phyloP scores from a whole-genome alignment of 345 rosid species.

The Garcia nutans region DNA sequence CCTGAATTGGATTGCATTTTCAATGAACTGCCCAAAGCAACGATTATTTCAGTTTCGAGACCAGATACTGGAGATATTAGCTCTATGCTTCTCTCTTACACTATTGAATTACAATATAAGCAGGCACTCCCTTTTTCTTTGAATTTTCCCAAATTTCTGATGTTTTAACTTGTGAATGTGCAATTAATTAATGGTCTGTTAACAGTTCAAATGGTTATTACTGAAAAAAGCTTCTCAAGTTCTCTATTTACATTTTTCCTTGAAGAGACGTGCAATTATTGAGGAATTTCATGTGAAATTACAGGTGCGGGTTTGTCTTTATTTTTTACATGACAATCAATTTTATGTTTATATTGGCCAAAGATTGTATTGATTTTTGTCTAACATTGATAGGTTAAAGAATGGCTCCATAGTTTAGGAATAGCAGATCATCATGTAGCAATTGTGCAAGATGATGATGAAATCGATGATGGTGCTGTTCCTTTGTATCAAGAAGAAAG shows the following conservation, averaged over 20 bases:
- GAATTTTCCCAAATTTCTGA: too few relatives aligned
- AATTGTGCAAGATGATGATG: conserved; percentile 80
- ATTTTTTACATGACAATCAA: not conserved
- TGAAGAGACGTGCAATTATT: conserved; percentile 72
- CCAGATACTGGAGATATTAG: conserved; percentile 82
- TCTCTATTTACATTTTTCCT: conserved; percentile 71
- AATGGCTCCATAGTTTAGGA: conserved; percentile 89
- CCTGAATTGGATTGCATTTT: conserved; percentile 44
- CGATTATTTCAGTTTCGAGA: conserved; percentile 63
- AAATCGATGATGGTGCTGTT: conserved; percentile 86
- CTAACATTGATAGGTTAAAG: conserved; percentile 56
- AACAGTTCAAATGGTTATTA: conserved; percentile 82
- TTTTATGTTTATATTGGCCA: not conserved
- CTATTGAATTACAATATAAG: conserved; percentile 72
- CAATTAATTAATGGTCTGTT: conserved; percentile 1
- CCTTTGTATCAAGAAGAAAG: conserved; percentile 64
- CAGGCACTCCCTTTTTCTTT: conserved; percentile 40
- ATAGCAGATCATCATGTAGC: conserved; percentile 64
- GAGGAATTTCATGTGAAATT: conserved; percentile 83
- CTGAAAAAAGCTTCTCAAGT: conserved; percentile 95
- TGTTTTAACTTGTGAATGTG: not conserved
- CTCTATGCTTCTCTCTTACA: conserved; percentile 84
- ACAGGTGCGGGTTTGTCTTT: conserved; percentile 68
- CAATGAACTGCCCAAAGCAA: conserved; percentile 66
- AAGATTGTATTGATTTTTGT: not conserved